Percentiles rank a stretch among this genome's conserved stretches.
These are phyloP conservation scores for Rhinocladiella mackenziei DNA, from an alignment of 2,329 filamentous ascomycete species.

Conservation along the genomic window DNA sequence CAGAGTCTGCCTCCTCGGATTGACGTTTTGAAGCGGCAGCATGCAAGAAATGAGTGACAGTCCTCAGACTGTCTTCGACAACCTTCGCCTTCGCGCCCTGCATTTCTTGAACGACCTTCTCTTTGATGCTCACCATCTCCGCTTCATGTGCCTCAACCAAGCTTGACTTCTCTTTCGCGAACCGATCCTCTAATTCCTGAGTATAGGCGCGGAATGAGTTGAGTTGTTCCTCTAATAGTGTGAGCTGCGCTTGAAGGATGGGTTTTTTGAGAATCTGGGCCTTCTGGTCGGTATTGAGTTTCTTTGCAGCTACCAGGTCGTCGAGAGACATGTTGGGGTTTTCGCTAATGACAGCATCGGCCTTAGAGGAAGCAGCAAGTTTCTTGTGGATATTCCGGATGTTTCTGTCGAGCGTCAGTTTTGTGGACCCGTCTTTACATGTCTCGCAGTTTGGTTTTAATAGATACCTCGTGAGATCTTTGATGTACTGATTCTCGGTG, in stretches of 20 bases:
- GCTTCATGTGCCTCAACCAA: constrained; percentile 53
- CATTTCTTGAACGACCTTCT: constrained; percentile 49
- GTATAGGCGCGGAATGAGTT: constrained; percentile 58
- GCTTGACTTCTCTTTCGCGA: constrained; percentile 53
- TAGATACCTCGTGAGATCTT: constrained; percentile 82
- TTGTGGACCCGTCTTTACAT: too few relatives aligned
- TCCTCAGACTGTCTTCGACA: constrained; percentile 53
- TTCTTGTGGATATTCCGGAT: constrained; percentile 94
- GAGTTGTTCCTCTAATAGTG: constrained; percentile 59
- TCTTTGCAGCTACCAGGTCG: constrained; percentile 58
- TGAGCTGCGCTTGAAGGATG: constrained; percentile 52
- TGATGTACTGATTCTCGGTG: constrained; percentile 73
- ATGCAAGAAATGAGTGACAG: constrained; percentile 59
- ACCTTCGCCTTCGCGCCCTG: constrained; percentile 45
- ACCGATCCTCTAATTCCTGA: constrained; percentile 54
- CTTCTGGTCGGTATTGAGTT: constrained; percentile 64
- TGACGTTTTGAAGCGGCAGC: constrained; percentile 59
- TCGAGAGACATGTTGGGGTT: constrained; percentile 58
- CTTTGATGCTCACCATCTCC: constrained; percentile 52
- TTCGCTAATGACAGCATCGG: constrained; percentile 58
- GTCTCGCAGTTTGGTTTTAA: too few relatives aligned
- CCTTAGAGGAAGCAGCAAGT: constrained; percentile 63
- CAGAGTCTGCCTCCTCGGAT: constrained; percentile 54
- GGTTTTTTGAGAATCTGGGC: constrained; percentile 62
- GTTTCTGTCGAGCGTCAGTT: constrained; percentile 54